These are phyloP conservation scores for Sporothrix schenckii DNA, from an alignment of 2,329 filamentous ascomycete species.

Conservation along the genomic window DNA sequence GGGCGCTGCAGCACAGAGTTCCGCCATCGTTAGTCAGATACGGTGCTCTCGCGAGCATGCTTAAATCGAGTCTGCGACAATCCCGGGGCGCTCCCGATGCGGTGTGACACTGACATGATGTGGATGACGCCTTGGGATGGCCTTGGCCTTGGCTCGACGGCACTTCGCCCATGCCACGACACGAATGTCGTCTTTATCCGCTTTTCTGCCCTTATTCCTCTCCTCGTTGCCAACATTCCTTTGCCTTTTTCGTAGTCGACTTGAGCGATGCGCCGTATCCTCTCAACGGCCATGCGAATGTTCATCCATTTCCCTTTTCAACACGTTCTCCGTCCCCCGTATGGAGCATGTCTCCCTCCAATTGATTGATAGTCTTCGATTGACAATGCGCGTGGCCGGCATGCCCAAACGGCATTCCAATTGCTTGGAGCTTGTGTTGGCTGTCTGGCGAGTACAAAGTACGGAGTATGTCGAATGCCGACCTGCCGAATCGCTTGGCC, in stretches of 20 bases:
- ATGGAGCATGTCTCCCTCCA: too few species aligned
- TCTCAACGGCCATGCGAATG: not conserved
- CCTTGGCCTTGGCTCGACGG: conserved; percentile 7
- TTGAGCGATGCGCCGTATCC: not conserved
- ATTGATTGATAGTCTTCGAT: not conserved
- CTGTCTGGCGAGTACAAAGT: not conserved
- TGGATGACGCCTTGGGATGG: not conserved
- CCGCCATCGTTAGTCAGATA: too few species aligned
- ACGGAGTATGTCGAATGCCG: too few species aligned
- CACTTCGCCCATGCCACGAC: not conserved
- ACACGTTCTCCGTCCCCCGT: conserved; percentile 1
- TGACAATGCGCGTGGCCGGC: conserved; percentile 7
- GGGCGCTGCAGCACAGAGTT: too few species aligned
- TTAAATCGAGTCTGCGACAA: conserved; percentile 19
- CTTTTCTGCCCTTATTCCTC: not conserved
- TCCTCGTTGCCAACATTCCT: conserved; percentile 16
- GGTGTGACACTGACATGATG: not conserved
- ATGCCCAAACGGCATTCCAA: not conserved
- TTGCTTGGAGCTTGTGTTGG: too few species aligned
- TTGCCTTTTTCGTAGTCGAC: not conserved
- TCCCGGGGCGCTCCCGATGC: conserved; percentile 17
- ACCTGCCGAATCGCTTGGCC: not conserved
- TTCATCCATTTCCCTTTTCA: conserved; percentile 16
- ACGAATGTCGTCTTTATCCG: not conserved
- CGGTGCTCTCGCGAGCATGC: not conserved